phyloP scores from a whole-genome alignment of 495 filamentous ascomycete genomes.

The Podospora anserina region DNA sequence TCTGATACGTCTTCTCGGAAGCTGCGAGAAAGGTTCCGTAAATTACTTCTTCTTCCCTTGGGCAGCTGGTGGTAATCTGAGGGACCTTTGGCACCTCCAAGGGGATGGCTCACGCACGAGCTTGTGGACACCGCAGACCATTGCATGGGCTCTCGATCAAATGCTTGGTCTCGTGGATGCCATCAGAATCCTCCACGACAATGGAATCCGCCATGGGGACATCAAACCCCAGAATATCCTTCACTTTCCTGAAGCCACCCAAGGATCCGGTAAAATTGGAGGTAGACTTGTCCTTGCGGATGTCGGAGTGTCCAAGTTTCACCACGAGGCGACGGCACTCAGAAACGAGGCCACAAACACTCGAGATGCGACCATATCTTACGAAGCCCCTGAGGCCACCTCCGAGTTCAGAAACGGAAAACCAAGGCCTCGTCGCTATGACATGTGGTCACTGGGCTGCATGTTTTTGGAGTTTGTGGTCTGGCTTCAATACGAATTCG shows the following conservation, averaged over 20 bases:
- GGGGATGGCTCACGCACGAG: neutral
- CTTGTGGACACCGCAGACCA: neutral
- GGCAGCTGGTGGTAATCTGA: constrained; percentile 23
- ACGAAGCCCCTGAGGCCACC: constrained; percentile 20
- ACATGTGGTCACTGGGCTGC: constrained; percentile 34
- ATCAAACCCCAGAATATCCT: constrained; percentile 24
- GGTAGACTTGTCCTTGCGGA: constrained; percentile 11
- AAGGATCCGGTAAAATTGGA: no score
- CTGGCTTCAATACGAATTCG: constrained; percentile 27
- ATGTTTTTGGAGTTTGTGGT: constrained; percentile 26
- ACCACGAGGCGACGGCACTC: constrained; percentile 4
- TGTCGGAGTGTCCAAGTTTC: constrained; percentile 15
- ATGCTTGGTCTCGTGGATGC: constrained; percentile 23
- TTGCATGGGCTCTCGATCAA: constrained; percentile 24
- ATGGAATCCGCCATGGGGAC: constrained; percentile 17
- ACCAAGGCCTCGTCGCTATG: constrained; percentile 22
- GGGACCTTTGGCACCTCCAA: constrained; percentile 18
- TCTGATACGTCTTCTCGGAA: constrained; percentile 21
- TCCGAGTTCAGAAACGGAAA: constrained; percentile 1
- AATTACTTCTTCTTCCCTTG: constrained; percentile 20
- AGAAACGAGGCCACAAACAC: constrained; percentile 12
- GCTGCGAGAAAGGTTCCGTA: constrained; percentile 5
- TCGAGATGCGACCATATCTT: constrained; percentile 13
- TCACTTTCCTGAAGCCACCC: neutral
- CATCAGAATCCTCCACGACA: constrained; percentile 18